A percentile compares a stretch with the other conserved stretches of the same genome.
Conservation (phyloP, 1,284 basidiomycete species). For the Irpex sp. region DNA sequence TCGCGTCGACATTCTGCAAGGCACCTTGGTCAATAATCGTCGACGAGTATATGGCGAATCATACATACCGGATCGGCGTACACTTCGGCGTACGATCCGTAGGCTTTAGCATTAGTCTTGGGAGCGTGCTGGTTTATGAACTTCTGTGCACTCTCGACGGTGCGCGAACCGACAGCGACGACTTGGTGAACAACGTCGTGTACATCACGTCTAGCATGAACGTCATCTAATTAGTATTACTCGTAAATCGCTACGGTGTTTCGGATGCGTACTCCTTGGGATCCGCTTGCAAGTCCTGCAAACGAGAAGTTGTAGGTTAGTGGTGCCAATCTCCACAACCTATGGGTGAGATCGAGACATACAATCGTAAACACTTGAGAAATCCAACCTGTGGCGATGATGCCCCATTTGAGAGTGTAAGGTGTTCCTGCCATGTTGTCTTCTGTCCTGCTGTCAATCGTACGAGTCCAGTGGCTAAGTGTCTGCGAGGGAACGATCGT, state of each 20-base stretch:
- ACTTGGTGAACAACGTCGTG: conserved; percentile 75
- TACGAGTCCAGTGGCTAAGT: not conserved
- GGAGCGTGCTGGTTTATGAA: conserved; percentile 57
- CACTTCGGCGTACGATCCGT: conserved; percentile 75
- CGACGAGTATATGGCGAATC: not conserved
- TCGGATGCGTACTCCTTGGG: conserved; percentile 37
- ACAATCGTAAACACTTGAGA: conserved; percentile 41
- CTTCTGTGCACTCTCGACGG: conserved; percentile 57
- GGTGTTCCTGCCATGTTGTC: conserved; percentile 22
- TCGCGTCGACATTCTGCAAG: conserved; percentile 64
- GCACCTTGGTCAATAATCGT: not conserved
- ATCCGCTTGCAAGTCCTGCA: conserved; percentile 42
- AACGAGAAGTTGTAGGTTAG: not conserved
- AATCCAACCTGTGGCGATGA: conserved; percentile 49
- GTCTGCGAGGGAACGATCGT: too few species aligned
- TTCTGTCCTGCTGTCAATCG: not conserved
- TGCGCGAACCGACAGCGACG: conserved; percentile 77
- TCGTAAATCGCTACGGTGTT: not conserved
- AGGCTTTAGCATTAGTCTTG: conserved; percentile 55
- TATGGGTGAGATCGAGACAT: not conserved
- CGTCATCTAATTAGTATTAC: not conserved
- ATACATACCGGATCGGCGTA: conserved; percentile 45
- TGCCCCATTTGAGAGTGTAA: conserved; percentile 48
- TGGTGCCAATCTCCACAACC: not conserved
- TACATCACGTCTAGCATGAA: conserved; percentile 49